Percentiles rank a stretch among this genome's conserved stretches.
Conservation (phyloP, 2,329 filamentous ascomycete species). For the Cercospora zeina region DNA sequence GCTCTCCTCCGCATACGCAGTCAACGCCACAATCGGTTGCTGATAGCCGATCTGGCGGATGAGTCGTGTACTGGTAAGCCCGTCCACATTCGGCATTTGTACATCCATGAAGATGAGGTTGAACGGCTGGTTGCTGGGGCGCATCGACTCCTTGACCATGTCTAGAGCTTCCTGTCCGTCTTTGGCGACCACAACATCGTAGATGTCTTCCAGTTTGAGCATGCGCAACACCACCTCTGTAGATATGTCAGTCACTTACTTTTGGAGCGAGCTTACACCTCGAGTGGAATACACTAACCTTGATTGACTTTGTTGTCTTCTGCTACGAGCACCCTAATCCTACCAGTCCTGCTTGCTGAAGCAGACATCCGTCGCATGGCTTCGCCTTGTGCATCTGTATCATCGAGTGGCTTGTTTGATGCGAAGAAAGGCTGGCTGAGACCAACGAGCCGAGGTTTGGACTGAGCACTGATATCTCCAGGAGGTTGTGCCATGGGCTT, state of each 20-base stretch:
- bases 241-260: background rate
- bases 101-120: constrained; percentile 75
- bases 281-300: constrained; percentile 7
- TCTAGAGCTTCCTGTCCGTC: constrained; percentile 74
- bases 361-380: constrained; percentile 66
- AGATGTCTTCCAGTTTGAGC: constrained; percentile 75
- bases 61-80: constrained; percentile 78
- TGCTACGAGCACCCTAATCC: constrained; percentile 79
- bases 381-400: constrained; percentile 62
- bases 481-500: constrained; percentile 28
- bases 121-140: constrained; percentile 60
- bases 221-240: constrained; percentile 60
- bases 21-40: constrained; percentile 88
- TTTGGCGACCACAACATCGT: constrained; percentile 78
- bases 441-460: constrained; percentile 76
- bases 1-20: constrained; percentile 85
- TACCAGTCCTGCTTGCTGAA: constrained; percentile 58
- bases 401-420: constrained; percentile 49
- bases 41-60: constrained; percentile 86
- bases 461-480: constrained; percentile 53
- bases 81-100: constrained; percentile 67
- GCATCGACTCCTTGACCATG: constrained; percentile 79
- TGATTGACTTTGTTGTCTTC: constrained; percentile 71
- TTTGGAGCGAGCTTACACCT: constrained; percentile 38
- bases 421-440: constrained; percentile 81